Evolutionary conservation across 108 stramenopile genomes (phyloP), one percentile per base, ranked within the genome.

Genomic region (Thalassiosira profunda): DNA sequence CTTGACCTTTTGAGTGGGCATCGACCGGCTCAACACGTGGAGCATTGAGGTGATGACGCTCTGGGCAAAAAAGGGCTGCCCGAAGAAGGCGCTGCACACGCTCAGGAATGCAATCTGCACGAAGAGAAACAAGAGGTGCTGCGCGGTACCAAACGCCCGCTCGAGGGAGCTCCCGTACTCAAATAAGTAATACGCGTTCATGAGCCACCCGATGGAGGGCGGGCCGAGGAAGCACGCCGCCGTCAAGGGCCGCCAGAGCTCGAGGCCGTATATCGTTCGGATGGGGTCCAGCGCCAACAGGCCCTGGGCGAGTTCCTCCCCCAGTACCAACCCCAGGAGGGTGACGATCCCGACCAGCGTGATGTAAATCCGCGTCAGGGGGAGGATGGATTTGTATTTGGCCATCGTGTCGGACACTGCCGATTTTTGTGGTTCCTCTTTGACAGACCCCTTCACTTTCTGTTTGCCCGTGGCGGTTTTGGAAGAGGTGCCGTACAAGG

Each of bases 31-130:
- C 12, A 96, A 67, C 0, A 96, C 92, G 66, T 94, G 92, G 11
- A 96, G 70, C 95, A 96, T 96, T 44, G 86, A 79, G 0, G 95
- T 92, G 60, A 96, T 86, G 40, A 96, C 72, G 21, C 84, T 82
- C 23, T 73, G 70, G 12, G 86, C 88, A 67, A 93, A 93, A 71
- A 93, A 92, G 12, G 95, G 95, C 35, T 78, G 80, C 9, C 90
- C 90, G 36, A 88, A 83, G 41, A 96, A 67, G 4, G 79, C 67
- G 60, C 83, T 80, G 23, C 85, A 73, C 5, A 81, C 30, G 1
- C 88, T 71, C 26, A 93, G 65, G 33, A 90, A 58, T 0, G 41
- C 46, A 21, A 94, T 53, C 71, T 94, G 92, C 5, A 86, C 47
- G 14, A 89, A 3, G 11, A 96, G 52, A 56, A 96, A 96, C 1